Base-by-base conservation (phyloP, 2,329 filamentous ascomycete genomes). In the Fusarium sublunatum region DNA sequence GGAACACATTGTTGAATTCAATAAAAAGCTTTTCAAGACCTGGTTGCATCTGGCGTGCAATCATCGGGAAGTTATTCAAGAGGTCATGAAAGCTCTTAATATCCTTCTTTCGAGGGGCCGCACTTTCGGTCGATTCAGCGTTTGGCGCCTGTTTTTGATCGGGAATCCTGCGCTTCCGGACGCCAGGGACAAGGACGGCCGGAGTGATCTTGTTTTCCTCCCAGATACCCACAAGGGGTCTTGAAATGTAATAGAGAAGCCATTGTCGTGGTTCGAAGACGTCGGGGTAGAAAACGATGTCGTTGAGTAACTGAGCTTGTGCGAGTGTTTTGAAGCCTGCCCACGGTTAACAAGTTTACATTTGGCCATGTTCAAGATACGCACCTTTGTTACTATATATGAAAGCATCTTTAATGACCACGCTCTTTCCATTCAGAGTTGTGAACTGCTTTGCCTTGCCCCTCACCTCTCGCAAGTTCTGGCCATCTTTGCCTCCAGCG, bases 381-480 rank as follows among this genome's bases (percentile, higher is more conserved):
- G 45, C 77, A 92, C 93, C 95, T 83, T 99, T 99, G 74, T 98
- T 98, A 75, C 91, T 97, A 78, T 96, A 99, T 36, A 98, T 86
- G 69, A 90, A 90, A 25, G 90, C 88, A 77, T 99, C 95, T 77
- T 98, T 98, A 65, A 99, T 88, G 40, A 99, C 91, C 58, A 99
- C 89, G 43, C 91, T 97, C 71, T 92, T 88, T 32, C 93, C 93
- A 77, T 99, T 99, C 67, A 95, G 83, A 0, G 96, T 99, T 12
- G 90, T 90, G 73, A 95, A 96, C 74, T 97, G 93, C 78, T 93
- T 96, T 29, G 95, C 92, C 83, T 98, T 98, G 65, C 91, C 91
- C 76, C 93, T 89, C 74, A 87, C 90, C 78, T 99, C 95, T 62
- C 94, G 89, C 70, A 96, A 80, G 72, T 88, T 92, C 58, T 85